Percentiles rank a stretch among this genome's conserved stretches.
Evolutionary conservation across 2,329 filamentous ascomycete genomes (phyloP).

Genomic region (Pestalotiopsis sp.): DNA sequence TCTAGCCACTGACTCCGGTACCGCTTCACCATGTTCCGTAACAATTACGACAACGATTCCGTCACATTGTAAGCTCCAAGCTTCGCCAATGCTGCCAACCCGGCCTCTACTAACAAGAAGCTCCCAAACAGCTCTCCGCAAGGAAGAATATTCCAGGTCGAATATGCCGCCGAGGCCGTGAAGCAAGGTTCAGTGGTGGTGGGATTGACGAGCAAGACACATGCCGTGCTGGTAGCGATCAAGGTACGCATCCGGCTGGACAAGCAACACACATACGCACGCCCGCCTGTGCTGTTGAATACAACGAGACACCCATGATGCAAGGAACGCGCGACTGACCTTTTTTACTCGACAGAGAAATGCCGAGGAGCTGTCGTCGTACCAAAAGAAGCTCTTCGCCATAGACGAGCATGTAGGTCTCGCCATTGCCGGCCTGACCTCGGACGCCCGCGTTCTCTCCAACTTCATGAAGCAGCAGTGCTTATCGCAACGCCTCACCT

Average conservation of each 20-base stretch:
- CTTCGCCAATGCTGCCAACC: constrained; percentile 6
- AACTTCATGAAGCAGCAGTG: constrained; percentile 99
- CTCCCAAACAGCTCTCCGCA: constrained; percentile 78
- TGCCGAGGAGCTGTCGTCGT: constrained; percentile 98
- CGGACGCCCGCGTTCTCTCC: constrained; percentile 96
- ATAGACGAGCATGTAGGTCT: constrained; percentile 96
- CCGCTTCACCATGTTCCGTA: constrained; percentile 85
- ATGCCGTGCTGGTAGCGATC: constrained; percentile 91
- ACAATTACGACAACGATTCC: constrained; percentile 99
- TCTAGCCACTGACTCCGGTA: not conserved
- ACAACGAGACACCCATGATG: not conserved
- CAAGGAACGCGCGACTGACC: constrained; percentile 11
- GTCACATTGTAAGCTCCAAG: constrained; percentile 84
- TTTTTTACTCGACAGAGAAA: constrained; percentile 68
- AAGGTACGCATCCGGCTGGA: constrained; percentile 68
- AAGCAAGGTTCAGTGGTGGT: constrained; percentile 99
- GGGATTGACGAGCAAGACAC: constrained; percentile 96
- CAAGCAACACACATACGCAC: not conserved
- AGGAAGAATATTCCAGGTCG: constrained; percentile 99
- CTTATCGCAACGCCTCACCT: constrained; percentile 91
- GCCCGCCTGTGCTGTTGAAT: not conserved
- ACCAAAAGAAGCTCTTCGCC: constrained; percentile 98
- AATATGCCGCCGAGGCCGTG: constrained; percentile 97
- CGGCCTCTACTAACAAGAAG: constrained; percentile 19
- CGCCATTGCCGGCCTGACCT: constrained; percentile 94